A percentile compares a stretch with the other conserved stretches of the same genome.
These are phyloP conservation scores for Neophaeococcomyces aloes DNA, from an alignment of 2,329 filamentous ascomycete genomes.

Conservation along the genomic window DNA sequence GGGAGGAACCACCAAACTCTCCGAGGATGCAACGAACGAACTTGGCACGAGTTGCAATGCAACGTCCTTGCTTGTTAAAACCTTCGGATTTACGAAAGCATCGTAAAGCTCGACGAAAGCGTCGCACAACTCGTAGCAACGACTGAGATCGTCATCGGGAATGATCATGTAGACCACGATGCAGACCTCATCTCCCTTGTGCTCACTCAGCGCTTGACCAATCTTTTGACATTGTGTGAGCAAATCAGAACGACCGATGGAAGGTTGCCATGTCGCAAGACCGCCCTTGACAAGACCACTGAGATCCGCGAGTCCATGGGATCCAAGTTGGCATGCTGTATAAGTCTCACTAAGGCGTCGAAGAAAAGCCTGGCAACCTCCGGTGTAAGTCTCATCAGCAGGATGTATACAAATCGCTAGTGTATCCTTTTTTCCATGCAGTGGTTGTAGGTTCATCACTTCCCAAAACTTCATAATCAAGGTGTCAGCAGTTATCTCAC, in stretches of 20 bases:
- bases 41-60: conserved; percentile 50
- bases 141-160: conserved; percentile 35
- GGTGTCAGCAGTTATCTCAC: conserved; percentile 45
- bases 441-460: conserved; percentile 47
- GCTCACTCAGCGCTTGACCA: conserved; percentile 29
- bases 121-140: conserved; percentile 40
- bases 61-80: conserved; percentile 34
- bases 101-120: conserved; percentile 49
- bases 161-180: conserved; percentile 51
- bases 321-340: conserved; percentile 47
- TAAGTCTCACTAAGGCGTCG: conserved; percentile 45
- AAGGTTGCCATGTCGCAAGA: conserved; percentile 28
- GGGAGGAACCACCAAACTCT: conserved; percentile 42
- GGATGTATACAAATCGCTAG: conserved; percentile 48
- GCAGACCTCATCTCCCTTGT: conserved; percentile 28
- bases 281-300: conserved; percentile 31
- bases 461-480: conserved; percentile 52
- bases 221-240: conserved; percentile 26
- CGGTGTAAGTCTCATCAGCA: conserved; percentile 32
- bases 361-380: conserved; percentile 42
- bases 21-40: conserved; percentile 42
- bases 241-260: conserved; percentile 16
- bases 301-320: conserved; percentile 35
- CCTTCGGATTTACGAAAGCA: conserved; percentile 32
- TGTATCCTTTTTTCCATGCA: conserved; percentile 47